Conservation (phyloP, 2,329 filamentous ascomycete species). For the Triangularia setosa region DNA sequence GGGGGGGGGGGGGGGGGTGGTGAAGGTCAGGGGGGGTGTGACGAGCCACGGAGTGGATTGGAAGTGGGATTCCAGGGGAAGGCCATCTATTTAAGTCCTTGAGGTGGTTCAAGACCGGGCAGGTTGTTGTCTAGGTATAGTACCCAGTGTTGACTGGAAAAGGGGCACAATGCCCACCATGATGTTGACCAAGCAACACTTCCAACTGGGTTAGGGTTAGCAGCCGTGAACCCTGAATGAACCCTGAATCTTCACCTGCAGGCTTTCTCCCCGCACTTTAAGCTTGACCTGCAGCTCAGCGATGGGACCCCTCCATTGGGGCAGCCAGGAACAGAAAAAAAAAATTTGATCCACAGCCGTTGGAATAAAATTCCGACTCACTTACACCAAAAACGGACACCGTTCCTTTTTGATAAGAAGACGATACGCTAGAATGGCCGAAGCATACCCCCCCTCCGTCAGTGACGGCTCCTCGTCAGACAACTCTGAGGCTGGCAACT, state of each 20-base stretch:
- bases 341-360: slow-evolving; percentile 1
- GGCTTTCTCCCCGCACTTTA: background rate
- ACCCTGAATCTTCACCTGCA: background rate
- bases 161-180: background rate
- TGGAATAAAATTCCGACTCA: background rate
- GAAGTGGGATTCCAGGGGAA: too few relatives aligned
- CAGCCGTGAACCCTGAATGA: background rate
- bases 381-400: background rate
- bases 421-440: slow-evolving; percentile 21
- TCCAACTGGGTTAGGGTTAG: background rate
- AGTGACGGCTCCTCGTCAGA: slow-evolving; percentile 29
- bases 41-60: too few relatives aligned
- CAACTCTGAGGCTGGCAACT: slow-evolving; percentile 32
- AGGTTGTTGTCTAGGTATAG: too few relatives aligned
- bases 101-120: too few relatives aligned
- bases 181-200: background rate
- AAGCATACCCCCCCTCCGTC: slow-evolving; percentile 20
- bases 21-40: too few relatives aligned
- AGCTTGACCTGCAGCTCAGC: background rate
- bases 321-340: background rate
- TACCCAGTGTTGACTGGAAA: background rate
- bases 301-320: background rate
- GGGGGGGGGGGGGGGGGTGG: too few relatives aligned
- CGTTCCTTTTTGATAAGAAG: too few relatives aligned
- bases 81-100: too few relatives aligned